Base-by-base conservation (phyloP, 495 filamentous ascomycete species). In the Tetracladium setigerum region DNA sequence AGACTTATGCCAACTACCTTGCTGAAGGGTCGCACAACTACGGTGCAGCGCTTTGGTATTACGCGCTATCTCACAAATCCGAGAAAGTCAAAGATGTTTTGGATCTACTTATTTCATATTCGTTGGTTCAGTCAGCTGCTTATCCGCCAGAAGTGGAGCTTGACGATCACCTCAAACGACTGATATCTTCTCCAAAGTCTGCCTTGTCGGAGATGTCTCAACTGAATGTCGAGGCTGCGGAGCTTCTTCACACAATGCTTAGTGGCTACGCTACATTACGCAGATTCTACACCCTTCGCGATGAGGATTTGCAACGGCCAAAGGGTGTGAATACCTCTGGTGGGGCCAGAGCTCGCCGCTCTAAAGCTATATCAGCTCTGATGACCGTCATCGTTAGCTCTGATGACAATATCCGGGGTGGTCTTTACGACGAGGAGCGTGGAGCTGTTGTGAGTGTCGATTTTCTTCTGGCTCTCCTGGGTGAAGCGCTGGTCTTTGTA, bases 251-350 rank as follows among this genome's bases (percentile, higher is more conserved):
- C 40, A 83, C 78, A 49, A 81, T 87, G 59, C 76, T 95, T n/a
- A 89, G 83, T 59, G 90, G 90, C 30, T 96, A 95, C 56, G 90
- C 88, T 30, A 89, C 84, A 0, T 70, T 96, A 5, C 79, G 89
- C 13, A 82, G 82, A 52, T 95, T 89, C 66, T 96, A 94, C 62
- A 83, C 89, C 53, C 76, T 87, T 33, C 80, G 90, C 38, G 89
- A 96, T 52, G 74, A 82, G 50, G 72, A 75, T 10, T 47, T 77
- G 1, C 52, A 55, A 16, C 44, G 30, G 11, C 8, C 44, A 39
- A 57, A 66, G 9, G 69, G 69, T n/a, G 55, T 70, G 49, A 62
- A 41, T 16, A 17, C 53, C 3, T 31, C 41, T 30, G 41, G 19
- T 11, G 66, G 68, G 44, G 67, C 71, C 13, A 52, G 76, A 22